Conservation (phyloP, 225 moss, liverwort and hornwort species). For the Polytrichum commune region DNA sequence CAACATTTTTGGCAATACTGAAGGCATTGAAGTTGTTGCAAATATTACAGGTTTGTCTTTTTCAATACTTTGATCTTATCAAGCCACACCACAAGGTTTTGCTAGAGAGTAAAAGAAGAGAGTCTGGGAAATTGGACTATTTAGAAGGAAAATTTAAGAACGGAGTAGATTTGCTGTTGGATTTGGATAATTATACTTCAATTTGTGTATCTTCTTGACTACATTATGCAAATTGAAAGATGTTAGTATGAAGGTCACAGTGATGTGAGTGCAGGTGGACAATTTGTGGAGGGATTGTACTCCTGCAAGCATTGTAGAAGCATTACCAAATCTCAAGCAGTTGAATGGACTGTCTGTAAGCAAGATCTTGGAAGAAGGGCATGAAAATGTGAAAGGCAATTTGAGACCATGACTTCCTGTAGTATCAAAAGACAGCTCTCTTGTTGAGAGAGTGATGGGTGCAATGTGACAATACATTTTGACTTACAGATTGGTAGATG, state of each 20-base stretch:
- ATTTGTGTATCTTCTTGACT: neutral
- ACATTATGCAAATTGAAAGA: neutral
- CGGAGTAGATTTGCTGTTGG: neutral
- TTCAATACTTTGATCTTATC: neutral
- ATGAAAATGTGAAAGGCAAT: too few relatives aligned
- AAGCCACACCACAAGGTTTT: neutral
- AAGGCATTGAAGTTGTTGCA: slow-evolving; percentile 46
- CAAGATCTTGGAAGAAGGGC: too few relatives aligned
- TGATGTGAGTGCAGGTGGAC: slow-evolving; percentile 60
- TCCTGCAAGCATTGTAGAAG: slow-evolving; percentile 49
- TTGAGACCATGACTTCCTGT: too few relatives aligned
- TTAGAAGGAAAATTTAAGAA: neutral
- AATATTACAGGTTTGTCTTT: slow-evolving; percentile 65
- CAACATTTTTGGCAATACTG: slow-evolving; percentile 50
- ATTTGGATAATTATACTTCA: neutral
- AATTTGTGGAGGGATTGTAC: slow-evolving; percentile 64
- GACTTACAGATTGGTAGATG: too few relatives aligned
- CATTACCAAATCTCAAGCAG: slow-evolving; percentile 44
- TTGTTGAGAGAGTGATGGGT: too few relatives aligned
- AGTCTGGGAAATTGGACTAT: neutral
- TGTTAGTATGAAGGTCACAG: neutral
- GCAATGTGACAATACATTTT: too few relatives aligned
- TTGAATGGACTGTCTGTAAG: too few relatives aligned
- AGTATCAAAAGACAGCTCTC: too few relatives aligned
- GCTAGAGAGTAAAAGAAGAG: slow-evolving; percentile 1